Evolutionary conservation across 169 alveolate species (phyloP), one percentile per base, ranked within the genome.

Genomic region (Plasmodium vivax): DNA sequence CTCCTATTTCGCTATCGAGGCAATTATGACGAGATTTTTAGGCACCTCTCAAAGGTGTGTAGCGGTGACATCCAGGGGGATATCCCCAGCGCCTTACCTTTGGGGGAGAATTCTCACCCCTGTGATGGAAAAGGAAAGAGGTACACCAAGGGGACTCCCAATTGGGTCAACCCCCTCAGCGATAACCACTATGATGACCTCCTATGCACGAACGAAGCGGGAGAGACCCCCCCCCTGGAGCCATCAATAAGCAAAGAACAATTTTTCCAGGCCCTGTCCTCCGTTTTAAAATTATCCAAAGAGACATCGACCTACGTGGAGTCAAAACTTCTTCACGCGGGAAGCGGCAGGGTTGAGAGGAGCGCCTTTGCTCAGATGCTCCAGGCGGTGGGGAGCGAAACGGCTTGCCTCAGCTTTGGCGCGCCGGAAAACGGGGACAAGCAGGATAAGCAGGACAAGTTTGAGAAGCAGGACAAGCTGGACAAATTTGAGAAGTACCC

Each of bases 401-500:
- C 32, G 6, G 27, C 16, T 74, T 62, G 38, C 77, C 77, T 30
- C 43, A 30, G 2, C 38, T 68, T 68, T 68, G 32, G n/a, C 2
- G 14, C 38, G 41, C 14, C 4, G 3, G 43, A 68, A 8, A 62
- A 62, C 38, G 77, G 77, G 30, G 77, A 16, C 6, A n/a, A 62
- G 36, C 27, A 23, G 27, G 27, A 23, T 0, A 23, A 23, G 27
- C 27, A 23, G 27, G 27, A 23, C 0, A 23, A n/a, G n/a, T n/a
- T n/a, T n/a, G n/a, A n/a, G 41, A 92, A 92, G 77, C 54, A 83
- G 27, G 27, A 23, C 45, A 82, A 90, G n/a, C 41, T 92, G n/a
- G 95, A 92, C 51, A 79, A 82, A 12, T 72, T 82, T 19, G 92
- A 79, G 41, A 92, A 92, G 77, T 73, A 83, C 54, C 68, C 82